These are phyloP conservation scores for Cryptosporidium andersoni DNA, from an alignment of 169 alveolate species.

Conservation along the genomic window DNA sequence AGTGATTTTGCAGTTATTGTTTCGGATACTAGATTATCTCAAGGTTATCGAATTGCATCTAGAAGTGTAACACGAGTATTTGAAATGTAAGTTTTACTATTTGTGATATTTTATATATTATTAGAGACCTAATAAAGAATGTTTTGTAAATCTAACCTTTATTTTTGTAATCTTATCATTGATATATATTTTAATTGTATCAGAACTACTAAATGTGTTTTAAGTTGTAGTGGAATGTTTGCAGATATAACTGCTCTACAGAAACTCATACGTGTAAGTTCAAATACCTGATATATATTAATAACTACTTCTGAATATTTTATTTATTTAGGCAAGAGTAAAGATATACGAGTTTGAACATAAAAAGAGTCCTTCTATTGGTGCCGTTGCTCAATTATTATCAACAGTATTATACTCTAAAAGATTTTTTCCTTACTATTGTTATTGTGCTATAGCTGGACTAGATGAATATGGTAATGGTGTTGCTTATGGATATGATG, in stretches of 20 bases:
- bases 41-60: slow-evolving; percentile 89
- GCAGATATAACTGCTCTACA: slow-evolving; percentile 91
- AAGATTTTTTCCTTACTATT: slow-evolving; percentile 93
- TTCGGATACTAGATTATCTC: slow-evolving; percentile 91
- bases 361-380: slow-evolving; percentile 86
- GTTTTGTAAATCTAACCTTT: background rate
- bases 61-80: slow-evolving; percentile 86
- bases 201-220: slow-evolving; percentile 82
- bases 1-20: slow-evolving; percentile 90
- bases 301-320: background rate
- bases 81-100: slow-evolving; percentile 71
- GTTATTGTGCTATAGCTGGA: slow-evolving; percentile 90
- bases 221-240: slow-evolving; percentile 93
- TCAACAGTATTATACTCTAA: slow-evolving; percentile 89
- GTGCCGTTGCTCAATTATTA: slow-evolving; percentile 88
- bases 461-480: slow-evolving; percentile 86
- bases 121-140: background rate
- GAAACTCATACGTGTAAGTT: slow-evolving; percentile 77
- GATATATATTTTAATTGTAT: slow-evolving; percentile 40
- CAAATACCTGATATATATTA: background rate
- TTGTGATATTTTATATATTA: slow-evolving; percentile 44
- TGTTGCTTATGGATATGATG: slow-evolving; percentile 90
- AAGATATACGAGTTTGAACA: slow-evolving; percentile 84
- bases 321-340: slow-evolving; percentile 81
- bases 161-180: background rate